These are phyloP conservation scores for Metschnikowia lachancei DNA, from an alignment of 805 yeast species.

Conservation along the genomic window DNA sequence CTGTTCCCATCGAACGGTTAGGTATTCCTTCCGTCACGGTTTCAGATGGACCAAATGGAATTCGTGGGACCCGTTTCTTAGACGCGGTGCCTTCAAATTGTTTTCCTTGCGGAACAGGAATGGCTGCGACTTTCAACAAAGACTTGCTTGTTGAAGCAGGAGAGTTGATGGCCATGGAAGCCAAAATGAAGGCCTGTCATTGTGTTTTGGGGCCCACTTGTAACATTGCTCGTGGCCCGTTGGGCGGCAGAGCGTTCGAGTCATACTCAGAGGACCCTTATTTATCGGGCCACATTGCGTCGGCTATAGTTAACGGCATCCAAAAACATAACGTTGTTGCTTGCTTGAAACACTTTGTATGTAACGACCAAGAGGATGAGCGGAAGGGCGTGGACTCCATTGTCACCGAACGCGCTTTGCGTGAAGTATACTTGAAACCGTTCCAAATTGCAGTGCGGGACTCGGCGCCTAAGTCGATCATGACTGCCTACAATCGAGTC, in stretches of 20 bases:
- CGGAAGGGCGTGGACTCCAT: conserved; percentile 48
- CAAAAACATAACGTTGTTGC: conserved; percentile 52
- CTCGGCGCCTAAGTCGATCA: conserved; percentile 51
- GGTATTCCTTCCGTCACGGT: conserved; percentile 20
- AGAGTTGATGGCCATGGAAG: conserved; percentile 51
- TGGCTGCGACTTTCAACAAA: conserved; percentile 56
- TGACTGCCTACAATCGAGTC: conserved; percentile 64
- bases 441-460: conserved; percentile 57
- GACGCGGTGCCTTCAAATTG: conserved; percentile 54
- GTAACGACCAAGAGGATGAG: conserved; percentile 61
- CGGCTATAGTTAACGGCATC: conserved; percentile 52
- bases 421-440: conserved; percentile 64
- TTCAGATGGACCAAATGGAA: conserved; percentile 63
- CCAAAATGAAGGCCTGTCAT: conserved; percentile 51
- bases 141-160: conserved; percentile 51
- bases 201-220: conserved; percentile 43
- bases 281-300: conserved; percentile 45
- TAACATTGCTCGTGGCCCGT: conserved; percentile 55
- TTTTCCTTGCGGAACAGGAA: conserved; percentile 59
- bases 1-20: conserved; percentile 17
- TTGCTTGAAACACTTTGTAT: conserved; percentile 59
- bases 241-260: conserved; percentile 64
- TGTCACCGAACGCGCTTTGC: conserved; percentile 57
- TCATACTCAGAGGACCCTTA: conserved; percentile 62
- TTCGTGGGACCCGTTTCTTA: conserved; percentile 56